Evolutionary conservation across 2,329 filamentous ascomycete species (phyloP).

Genomic region (Epichloe scottii): DNA sequence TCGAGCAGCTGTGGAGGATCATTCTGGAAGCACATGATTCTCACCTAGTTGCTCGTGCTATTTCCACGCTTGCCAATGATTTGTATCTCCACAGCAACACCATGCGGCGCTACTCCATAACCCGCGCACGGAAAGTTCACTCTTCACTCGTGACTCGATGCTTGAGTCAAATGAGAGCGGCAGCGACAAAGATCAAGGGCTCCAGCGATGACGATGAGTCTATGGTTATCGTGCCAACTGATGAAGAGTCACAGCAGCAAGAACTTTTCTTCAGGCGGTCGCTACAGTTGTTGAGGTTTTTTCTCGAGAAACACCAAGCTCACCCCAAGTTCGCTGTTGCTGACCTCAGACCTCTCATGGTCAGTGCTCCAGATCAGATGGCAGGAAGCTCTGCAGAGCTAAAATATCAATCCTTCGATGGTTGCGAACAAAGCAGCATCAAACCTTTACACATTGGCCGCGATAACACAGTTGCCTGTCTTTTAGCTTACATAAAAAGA

Average conservation of each 20-base stretch:
- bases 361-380: constrained; percentile 36
- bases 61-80: constrained; percentile 53
- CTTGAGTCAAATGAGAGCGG: constrained; percentile 52
- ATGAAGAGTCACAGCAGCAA: constrained; percentile 32
- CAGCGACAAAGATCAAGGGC: constrained; percentile 41
- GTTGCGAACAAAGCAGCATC: constrained; percentile 44
- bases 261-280: constrained; percentile 57
- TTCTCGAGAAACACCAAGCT: constrained; percentile 52
- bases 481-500: constrained; percentile 54
- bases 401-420: constrained; percentile 63
- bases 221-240: constrained; percentile 37
- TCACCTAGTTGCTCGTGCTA: constrained; percentile 55
- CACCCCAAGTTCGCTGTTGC: constrained; percentile 48
- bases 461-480: constrained; percentile 56
- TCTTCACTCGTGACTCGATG: constrained; percentile 62
- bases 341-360: constrained; percentile 40
- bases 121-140: constrained; percentile 46
- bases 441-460: constrained; percentile 52
- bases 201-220: constrained; percentile 37
- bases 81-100: constrained; percentile 53
- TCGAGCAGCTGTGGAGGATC: constrained; percentile 74
- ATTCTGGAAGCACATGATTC: constrained; percentile 55
- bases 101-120: constrained; percentile 36
- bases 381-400: constrained; percentile 54
- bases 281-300: constrained; percentile 53